A percentile compares a stretch with the other conserved stretches of the same genome.
Evolutionary conservation across 352 stramenopile species (phyloP).

Genomic region (Elongisporangium undulatum): DNA sequence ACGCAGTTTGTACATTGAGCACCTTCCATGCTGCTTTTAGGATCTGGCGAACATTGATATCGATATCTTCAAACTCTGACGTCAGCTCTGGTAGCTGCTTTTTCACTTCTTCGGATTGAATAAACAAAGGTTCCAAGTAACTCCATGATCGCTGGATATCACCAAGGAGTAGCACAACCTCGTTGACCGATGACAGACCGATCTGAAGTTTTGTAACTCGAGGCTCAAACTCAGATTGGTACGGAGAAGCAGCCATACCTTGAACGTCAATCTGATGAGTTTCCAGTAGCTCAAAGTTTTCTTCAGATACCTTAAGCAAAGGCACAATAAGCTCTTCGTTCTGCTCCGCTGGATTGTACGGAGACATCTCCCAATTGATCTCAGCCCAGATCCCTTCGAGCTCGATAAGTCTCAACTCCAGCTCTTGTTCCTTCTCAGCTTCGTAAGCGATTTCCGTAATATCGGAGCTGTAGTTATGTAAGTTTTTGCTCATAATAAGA

Average conservation of each 20-base stretch:
- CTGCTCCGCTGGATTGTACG: slow-evolving; percentile 78
- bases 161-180: slow-evolving; percentile 92
- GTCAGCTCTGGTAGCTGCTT: slow-evolving; percentile 93
- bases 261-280: slow-evolving; percentile 96
- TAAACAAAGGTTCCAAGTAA: slow-evolving; percentile 95
- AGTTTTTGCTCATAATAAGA: slow-evolving; percentile 89
- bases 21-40: slow-evolving; percentile 83
- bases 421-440: slow-evolving; percentile 95
- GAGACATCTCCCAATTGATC: slow-evolving; percentile 93
- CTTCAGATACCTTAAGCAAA: slow-evolving; percentile 91
- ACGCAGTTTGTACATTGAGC: slow-evolving; percentile 89
- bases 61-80: slow-evolving; percentile 92
- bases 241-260: slow-evolving; percentile 94
- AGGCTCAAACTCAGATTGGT: slow-evolving; percentile 93
- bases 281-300: slow-evolving; percentile 96
- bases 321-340: slow-evolving; percentile 83
- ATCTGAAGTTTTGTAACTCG: slow-evolving; percentile 88
- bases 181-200: slow-evolving; percentile 83
- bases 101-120: slow-evolving; percentile 96
- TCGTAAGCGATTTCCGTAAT: slow-evolving; percentile 97
- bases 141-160: slow-evolving; percentile 96
- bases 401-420: slow-evolving; percentile 89
- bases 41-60: slow-evolving; percentile 89
- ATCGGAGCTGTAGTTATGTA: slow-evolving; percentile 93
- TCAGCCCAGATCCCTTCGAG: slow-evolving; percentile 90